Percentiles rank a stretch among this genome's conserved stretches.
phyloP scores from a whole-genome alignment of 2,329 filamentous ascomycete genomes.

The Shiraia bambusicola region DNA sequence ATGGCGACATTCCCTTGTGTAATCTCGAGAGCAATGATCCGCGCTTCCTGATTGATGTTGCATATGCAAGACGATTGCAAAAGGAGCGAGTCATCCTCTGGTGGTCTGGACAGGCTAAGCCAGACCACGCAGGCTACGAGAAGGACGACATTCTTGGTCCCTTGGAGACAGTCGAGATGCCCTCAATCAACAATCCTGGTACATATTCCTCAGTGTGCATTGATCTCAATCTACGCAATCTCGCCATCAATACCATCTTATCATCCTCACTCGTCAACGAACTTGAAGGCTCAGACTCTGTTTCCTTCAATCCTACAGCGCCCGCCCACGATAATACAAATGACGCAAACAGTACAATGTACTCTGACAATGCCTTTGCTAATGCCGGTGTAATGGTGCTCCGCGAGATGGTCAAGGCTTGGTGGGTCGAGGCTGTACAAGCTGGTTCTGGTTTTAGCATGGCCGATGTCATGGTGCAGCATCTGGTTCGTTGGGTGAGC shows the following conservation, averaged over 20 bases:
- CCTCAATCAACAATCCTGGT: conserved; percentile 86
- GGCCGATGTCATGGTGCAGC: conserved; percentile 97
- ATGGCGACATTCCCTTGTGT: conserved; percentile 91
- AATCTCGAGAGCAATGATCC: conserved; percentile 95
- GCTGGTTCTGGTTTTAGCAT: conserved; percentile 69
- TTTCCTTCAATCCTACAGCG: conserved; percentile 78
- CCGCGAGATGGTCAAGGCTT: conserved; percentile 96
- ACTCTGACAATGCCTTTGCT: conserved; percentile 89
- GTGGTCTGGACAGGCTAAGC: conserved; percentile 87
- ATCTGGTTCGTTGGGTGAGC: conserved; percentile 96
- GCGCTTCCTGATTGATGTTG: conserved; percentile 90
- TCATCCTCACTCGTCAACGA: conserved; percentile 97
- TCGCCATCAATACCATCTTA: conserved; percentile 96
- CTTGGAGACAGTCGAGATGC: conserved; percentile 87
- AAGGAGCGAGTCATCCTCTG: conserved; percentile 92
- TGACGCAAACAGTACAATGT: conserved; percentile 69
- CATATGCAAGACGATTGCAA: conserved; percentile 86
- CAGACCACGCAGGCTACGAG: conserved; percentile 95
- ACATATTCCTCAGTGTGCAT: conserved; percentile 97
- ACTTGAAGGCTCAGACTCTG: conserved; percentile 83
- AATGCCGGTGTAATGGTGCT: conserved; percentile 86
- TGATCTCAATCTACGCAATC: conserved; percentile 87
- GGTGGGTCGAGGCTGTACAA: conserved; percentile 93
- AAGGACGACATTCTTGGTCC: conserved; percentile 83
- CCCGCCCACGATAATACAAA: conserved; percentile 60